Evolutionary conservation across 78 protist species (phyloP), one percentile per base, ranked within the genome.

Genomic region (Dictyostelium purpureum): DNA sequence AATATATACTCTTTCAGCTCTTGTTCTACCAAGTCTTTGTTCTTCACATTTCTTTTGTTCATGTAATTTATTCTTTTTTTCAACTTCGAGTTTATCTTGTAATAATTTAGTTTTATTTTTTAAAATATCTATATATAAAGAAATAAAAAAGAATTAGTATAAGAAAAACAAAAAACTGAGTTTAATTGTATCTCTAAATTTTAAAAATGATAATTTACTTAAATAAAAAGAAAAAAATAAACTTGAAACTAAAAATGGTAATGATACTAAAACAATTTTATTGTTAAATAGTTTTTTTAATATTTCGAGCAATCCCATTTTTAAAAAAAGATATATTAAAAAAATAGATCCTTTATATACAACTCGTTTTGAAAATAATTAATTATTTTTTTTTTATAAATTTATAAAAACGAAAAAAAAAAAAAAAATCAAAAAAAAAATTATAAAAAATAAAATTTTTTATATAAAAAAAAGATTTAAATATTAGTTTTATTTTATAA

Each of bases 31-130:
- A 19, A 59, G 14, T 85, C 92, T 70, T 47, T 85, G 92, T 59
- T 85, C 92, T 45, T 85, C 82, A 73, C 92, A 85, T 61, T 73
- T 85, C 76, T 85, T 85, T 73, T 59, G 59, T 47, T 70, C 92
- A 33, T 59, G 74, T 73, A 59, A 31, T 61, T 73, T 85, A 14
- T 37, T 79, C 21, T 85, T 59, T 73, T 42, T 85, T 43, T 85
- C 92, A 35, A 73, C 59, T 35, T 85, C 92, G 9, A 73, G 11
- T 73, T 61, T 85, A 24, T 85, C 69, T 45, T 70, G 35, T 73
- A 61, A 26, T 24, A 6, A 47, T 49, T 16, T 24, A 14, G 57
- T 67, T 16, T 61, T 85, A 6, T 85, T 73, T 52, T 42, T 59
- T 33, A 73, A n/a, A 42, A 24, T 33, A 5, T 26, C 87, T 78